Percentiles rank a stretch among this genome's conserved stretches.
phyloP scores from a whole-genome alignment of 1,284 basidiomycete species.

The Vanrija sp. region DNA sequence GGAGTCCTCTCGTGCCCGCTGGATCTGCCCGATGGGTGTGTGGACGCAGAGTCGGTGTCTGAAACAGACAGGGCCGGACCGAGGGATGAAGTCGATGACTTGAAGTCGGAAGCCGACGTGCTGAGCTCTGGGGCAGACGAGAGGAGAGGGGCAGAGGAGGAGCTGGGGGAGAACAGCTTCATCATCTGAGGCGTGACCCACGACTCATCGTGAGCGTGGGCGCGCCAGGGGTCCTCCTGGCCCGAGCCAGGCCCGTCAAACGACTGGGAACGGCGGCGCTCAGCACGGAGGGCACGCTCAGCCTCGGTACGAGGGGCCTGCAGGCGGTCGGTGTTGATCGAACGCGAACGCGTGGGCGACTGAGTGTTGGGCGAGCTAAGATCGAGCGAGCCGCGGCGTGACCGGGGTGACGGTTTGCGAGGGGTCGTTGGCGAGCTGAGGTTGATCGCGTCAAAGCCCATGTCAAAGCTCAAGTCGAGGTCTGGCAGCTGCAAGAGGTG shows the following conservation, averaged over 20 bases:
- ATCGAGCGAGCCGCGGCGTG: conserved; percentile 3
- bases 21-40: conserved; percentile 10
- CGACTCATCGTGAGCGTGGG: conserved; percentile 4
- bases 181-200: conserved; percentile 23
- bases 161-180: conserved; percentile 22
- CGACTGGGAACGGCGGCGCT: conserved; percentile 16
- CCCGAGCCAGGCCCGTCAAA: conserved; percentile 3
- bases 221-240: conserved; percentile 5
- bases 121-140: conserved; percentile 1
- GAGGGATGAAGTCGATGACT: neutral
- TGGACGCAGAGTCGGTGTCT: conserved; percentile 11
- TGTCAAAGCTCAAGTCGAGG: conserved; percentile 44
- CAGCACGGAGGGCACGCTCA: conserved; percentile 1
- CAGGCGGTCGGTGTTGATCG: conserved; percentile 2
- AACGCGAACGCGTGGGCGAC: neutral
- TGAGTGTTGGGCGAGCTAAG: neutral
- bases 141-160: conserved; percentile 24
- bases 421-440: conserved; percentile 34
- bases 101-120: neutral
- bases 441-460: conserved; percentile 34
- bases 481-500: conserved; percentile 43
- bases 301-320: neutral
- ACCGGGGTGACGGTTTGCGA: conserved; percentile 4
- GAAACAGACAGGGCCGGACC: neutral
- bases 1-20: conserved; percentile 24